Base-by-base conservation (phyloP, 495 filamentous ascomycete species). In the Sphaerosporella brunnea region DNA sequence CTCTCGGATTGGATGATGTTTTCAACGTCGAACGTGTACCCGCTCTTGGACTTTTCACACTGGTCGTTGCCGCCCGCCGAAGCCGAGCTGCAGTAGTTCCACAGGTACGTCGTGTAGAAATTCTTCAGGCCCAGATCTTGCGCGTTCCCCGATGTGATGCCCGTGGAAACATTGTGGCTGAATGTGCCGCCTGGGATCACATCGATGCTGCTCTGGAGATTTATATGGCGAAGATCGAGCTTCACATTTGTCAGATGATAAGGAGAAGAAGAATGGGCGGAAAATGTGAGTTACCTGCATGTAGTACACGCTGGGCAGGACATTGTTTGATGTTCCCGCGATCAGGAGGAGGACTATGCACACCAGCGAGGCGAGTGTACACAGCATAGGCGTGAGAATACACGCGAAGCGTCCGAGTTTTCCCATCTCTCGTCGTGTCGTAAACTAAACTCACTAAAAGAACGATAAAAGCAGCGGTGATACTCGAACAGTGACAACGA, bases 81-180 rank as follows among this genome's bases (percentile, higher is more conserved):
- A 3, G 64, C 66, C 36, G 75, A 73, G 13, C 71, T 67, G 69
- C 90, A 96, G 73, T 86, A 95, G 60, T 80, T 80, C 81, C 80
- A 93, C 23, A 97, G 69, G 51, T 73, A 73, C 60, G 94, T 70
- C 43, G 75, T 71, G 72, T 96, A 96, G 58, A 77, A 73, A 63
- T 92, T 78, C 45, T 68, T 70, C 36, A 96, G 68, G 20, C 71
- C 68, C 21, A 78, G 67, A 8, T 77, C 67, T 1, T 60, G 47
- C 20, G 73, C 75, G 62, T 37, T 37, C 20, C 13, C n/a, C 20
- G 56, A 69, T 71, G 37, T 51, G 24, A 65, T 18, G 24, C 57
- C 45, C 5, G 54, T 37, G 41, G 19, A 10, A 2, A 32, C 15
- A 8, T 48, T 20, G 20, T 63, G 48, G 20, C 49, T 44, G 25